phyloP scores from a whole-genome alignment of 2,329 filamentous ascomycete genomes.

The Xylaria hypoxylon region DNA sequence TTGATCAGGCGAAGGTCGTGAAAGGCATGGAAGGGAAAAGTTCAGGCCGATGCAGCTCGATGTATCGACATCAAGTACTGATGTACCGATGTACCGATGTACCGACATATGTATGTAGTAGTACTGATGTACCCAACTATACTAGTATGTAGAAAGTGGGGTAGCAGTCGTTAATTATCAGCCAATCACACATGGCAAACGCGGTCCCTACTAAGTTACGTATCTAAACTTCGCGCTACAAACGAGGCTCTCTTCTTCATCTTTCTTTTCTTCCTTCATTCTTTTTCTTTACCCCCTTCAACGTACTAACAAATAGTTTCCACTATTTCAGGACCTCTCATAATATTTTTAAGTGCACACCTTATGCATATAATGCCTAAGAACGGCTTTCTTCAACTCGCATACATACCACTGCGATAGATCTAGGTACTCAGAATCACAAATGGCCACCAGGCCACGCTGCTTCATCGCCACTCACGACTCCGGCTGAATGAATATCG shows the following conservation, averaged over 20 bases:
- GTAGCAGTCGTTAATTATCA: neutral
- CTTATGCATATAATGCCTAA: neutral
- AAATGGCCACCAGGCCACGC: neutral
- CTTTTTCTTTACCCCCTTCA: neutral
- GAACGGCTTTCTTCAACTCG: neutral
- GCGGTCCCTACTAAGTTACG: slow-evolving; percentile 21
- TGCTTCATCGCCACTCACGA: neutral
- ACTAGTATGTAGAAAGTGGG: slow-evolving; percentile 36
- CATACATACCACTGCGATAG: neutral
- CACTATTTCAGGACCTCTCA: neutral
- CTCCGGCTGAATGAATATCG: neutral
- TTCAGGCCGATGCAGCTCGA: slow-evolving; percentile 17
- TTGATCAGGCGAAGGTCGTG: neutral
- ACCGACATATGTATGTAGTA: neutral
- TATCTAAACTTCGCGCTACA: slow-evolving; percentile 26
- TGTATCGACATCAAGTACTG: slow-evolving; percentile 6
- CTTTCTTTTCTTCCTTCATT: neutral
- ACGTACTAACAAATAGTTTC: neutral
- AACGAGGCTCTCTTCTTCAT: neutral
- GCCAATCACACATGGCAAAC: slow-evolving; percentile 31
- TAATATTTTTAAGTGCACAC: too few species aligned
- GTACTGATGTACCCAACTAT: slow-evolving; percentile 33
- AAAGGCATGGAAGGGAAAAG: slow-evolving; percentile 1
- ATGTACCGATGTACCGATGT: too few species aligned
- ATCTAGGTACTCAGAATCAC: neutral